Conservation (phyloP, 495 filamentous ascomycete genomes). For the Terfezia claveryi region DNA sequence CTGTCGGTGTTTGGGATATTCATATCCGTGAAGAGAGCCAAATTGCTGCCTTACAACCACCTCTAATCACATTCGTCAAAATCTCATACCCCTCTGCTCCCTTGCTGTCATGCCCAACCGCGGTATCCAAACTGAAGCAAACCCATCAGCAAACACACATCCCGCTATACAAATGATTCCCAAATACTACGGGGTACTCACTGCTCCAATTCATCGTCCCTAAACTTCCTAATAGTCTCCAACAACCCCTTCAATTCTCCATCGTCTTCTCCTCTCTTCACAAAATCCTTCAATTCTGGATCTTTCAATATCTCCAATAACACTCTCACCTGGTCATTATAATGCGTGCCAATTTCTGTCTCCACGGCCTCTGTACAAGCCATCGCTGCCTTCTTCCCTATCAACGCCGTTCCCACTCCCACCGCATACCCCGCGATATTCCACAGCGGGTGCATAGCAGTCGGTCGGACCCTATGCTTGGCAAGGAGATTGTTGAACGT, state of each 20-base stretch:
- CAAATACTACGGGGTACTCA: not conserved
- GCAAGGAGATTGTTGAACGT: conserved; percentile 72
- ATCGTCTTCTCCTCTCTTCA: conserved; percentile 58
- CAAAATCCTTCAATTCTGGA: conserved; percentile 34
- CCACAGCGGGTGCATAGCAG: conserved; percentile 87
- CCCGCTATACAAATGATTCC: not conserved
- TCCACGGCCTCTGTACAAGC: conserved; percentile 96
- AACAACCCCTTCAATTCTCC: conserved; percentile 58
- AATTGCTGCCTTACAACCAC: conserved; percentile 76
- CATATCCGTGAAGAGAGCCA: conserved; percentile 34
- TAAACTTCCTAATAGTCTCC: conserved; percentile 51
- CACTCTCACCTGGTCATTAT: conserved; percentile 71
- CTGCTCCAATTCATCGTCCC: conserved; percentile 94
- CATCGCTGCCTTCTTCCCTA: conserved; percentile 92
- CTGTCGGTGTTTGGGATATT: not conserved
- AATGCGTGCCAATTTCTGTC: conserved; percentile 91
- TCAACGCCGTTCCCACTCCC: conserved; percentile 71
- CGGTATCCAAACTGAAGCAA: conserved; percentile 46
- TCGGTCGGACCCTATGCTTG: conserved; percentile 78
- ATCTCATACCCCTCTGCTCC: conserved; percentile 72
- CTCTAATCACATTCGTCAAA: conserved; percentile 67
- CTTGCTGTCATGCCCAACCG: conserved; percentile 75
- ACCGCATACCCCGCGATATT: conserved; percentile 58
- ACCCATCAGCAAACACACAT: not conserved
- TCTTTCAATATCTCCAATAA: conserved; percentile 60